Conservation (phyloP, 345 rosid species). For the Theobroma cacao region DNA sequence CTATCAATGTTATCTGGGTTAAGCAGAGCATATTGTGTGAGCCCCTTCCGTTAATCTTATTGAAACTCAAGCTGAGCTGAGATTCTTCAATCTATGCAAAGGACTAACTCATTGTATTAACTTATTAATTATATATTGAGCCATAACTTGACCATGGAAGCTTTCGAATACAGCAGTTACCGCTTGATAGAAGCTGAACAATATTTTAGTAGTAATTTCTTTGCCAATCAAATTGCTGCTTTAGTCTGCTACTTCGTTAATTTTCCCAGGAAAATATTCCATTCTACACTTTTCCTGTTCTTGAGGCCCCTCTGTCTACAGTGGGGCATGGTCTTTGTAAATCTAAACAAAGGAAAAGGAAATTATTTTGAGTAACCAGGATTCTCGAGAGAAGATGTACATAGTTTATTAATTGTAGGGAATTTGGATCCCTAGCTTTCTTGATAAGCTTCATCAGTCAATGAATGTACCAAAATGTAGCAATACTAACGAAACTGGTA, state of each 20-base stretch:
- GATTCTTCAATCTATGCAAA: slow-evolving; percentile 1
- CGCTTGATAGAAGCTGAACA: no score
- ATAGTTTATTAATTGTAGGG: background rate
- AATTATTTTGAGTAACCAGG: background rate
- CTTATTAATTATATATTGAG: background rate
- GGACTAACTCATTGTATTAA: background rate
- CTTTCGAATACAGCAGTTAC: no score
- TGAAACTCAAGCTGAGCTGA: background rate
- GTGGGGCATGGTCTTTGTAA: background rate
- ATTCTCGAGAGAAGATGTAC: background rate
- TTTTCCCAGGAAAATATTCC: no score
- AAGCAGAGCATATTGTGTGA: no score
- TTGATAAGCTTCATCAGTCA: background rate
- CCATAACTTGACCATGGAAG: no score
- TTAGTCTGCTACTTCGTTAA: no score
- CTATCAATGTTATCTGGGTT: background rate
- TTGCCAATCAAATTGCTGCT: no score
- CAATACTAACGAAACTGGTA: background rate
- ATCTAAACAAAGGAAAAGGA: background rate
- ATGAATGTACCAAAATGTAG: background rate
- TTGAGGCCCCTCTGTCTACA: background rate
- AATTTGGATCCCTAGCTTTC: background rate
- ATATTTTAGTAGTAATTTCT: no score
- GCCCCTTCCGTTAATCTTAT: background rate
- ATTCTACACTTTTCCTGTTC: no score